Evolutionary conservation across 1,284 basidiomycete genomes (phyloP), one percentile per base, ranked within the genome.

Genomic region (Sparassis latifolia): DNA sequence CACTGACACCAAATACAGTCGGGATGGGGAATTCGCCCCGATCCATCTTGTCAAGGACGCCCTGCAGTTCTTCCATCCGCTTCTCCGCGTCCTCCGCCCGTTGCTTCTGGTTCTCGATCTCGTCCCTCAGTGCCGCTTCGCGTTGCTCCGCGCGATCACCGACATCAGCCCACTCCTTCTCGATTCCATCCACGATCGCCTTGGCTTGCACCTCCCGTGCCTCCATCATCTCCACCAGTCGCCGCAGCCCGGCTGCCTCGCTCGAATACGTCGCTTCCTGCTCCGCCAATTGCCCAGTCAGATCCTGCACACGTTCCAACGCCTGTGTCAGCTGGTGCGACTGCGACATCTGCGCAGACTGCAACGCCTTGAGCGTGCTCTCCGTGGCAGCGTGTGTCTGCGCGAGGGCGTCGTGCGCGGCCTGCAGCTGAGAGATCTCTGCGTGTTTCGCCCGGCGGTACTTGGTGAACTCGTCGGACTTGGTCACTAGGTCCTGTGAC

Each of bases 191-290:
- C 2, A 93, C 83, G 45, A 92, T 80, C 39, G 79, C 77, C 67
- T 87, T 87, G 10, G 87, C 78, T 56, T 92, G 83, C 42, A 80
- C 78, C 65, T 93, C 90, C 32, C 92, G 78, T 53, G 85, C 84
- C 62, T 95, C 89, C 76, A 94, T 84, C 73, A 93, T 79, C 12
- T 75, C 70, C 20, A 90, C 82, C 12, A 94, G 71, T 39, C 89
- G 75, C 51, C 80, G 79, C 57, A 92, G 72, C 10, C 81, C 80
- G 32, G 76, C 80, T 1, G 83, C 82, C 65, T 95, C 91, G 51
- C 76, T 79, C 0, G 83, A 76, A 65, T 89, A 92, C 2, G 81
- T 82, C 0, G 82, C 82, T 58, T 92, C 89, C 58, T 89, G 84
- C 58, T 90, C 84, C 1, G 87, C 89, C 5, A 90, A 72, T 52